Evolutionary conservation across 148 eudicot genomes (phyloP).

Genomic region (Silene conica): DNA sequence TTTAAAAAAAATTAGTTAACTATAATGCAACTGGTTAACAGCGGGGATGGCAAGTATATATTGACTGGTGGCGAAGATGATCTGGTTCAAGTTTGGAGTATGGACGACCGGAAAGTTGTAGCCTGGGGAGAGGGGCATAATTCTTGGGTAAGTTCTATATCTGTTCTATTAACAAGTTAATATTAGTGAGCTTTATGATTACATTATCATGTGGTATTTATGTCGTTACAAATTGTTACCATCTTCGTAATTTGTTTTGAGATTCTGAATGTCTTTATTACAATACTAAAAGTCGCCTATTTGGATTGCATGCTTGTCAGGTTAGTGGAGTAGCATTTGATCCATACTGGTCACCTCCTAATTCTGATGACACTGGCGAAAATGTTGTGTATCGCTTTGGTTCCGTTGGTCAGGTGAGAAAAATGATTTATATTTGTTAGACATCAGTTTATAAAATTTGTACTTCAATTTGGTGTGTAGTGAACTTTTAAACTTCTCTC

Average conservation of each 20-base stretch:
- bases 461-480: neutral
- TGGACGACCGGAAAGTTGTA: conserved; percentile 83
- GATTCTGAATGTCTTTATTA: neutral
- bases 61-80: conserved; percentile 95
- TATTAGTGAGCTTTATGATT: neutral
- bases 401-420: conserved; percentile 81
- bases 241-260: neutral
- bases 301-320: conserved; percentile 35
- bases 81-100: conserved; percentile 94
- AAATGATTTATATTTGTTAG: neutral
- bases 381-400: conserved; percentile 73
- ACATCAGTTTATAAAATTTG: neutral
- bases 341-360: conserved; percentile 72
- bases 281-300: conserved; percentile 8
- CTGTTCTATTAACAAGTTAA: neutral
- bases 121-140: conserved; percentile 98
- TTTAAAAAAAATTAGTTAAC: conserved; percentile 15
- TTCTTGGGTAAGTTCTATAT: conserved; percentile 67
- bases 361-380: conserved; percentile 61
- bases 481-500: neutral
- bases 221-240: conserved; percentile 1
- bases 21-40: conserved; percentile 27
- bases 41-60: conserved; percentile 76
- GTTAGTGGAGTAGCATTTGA: conserved; percentile 93
- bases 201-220: neutral